Evolutionary conservation across 768 basidiomycete genomes (phyloP).

Genomic region (Suillus paluster): DNA sequence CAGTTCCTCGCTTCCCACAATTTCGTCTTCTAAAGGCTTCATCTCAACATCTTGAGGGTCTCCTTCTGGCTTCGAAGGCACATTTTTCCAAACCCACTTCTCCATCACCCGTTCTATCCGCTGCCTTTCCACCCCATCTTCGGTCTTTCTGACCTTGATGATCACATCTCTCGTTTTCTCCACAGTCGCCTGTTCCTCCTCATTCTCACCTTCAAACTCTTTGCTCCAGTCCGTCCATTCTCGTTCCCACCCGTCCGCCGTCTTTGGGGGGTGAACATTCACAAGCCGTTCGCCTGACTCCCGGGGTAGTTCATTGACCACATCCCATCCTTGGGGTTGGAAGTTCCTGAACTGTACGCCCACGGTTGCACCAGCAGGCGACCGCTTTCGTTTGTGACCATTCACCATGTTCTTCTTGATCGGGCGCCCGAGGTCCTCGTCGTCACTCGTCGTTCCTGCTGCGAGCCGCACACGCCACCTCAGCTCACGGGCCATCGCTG

Average conservation of each 20-base stretch:
- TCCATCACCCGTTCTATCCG: conserved; percentile 71
- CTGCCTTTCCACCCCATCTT: conserved; percentile 67
- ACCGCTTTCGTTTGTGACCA: conserved; percentile 46
- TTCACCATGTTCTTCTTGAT: conserved; percentile 30
- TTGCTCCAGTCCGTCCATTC: conserved; percentile 45
- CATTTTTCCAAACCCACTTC: conserved; percentile 61
- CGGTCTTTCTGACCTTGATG: conserved; percentile 61
- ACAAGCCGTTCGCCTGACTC: conserved; percentile 45
- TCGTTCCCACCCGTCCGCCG: conserved; percentile 48
- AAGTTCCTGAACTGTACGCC: conserved; percentile 62
- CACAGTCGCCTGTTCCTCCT: conserved; percentile 42
- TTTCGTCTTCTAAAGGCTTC: conserved; percentile 26
- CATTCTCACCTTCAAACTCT: conserved; percentile 32
- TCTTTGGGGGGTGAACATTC: conserved; percentile 44
- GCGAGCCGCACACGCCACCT: conserved; percentile 79
- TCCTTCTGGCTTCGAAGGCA: conserved; percentile 9
- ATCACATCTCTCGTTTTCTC: conserved; percentile 52
- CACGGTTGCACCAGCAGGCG: conserved; percentile 20
- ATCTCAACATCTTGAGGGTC: conserved; percentile 33
- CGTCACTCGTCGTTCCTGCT: conserved; percentile 67
- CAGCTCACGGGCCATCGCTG: conserved; percentile 81
- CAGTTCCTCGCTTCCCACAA: conserved; percentile 13
- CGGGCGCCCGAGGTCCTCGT: conserved; percentile 50
- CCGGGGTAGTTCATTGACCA: conserved; percentile 44
- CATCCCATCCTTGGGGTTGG: conserved; percentile 70